These are phyloP conservation scores for Saccharomyces mikatae DNA, from an alignment of 805 yeast genomes.

Conservation along the genomic window DNA sequence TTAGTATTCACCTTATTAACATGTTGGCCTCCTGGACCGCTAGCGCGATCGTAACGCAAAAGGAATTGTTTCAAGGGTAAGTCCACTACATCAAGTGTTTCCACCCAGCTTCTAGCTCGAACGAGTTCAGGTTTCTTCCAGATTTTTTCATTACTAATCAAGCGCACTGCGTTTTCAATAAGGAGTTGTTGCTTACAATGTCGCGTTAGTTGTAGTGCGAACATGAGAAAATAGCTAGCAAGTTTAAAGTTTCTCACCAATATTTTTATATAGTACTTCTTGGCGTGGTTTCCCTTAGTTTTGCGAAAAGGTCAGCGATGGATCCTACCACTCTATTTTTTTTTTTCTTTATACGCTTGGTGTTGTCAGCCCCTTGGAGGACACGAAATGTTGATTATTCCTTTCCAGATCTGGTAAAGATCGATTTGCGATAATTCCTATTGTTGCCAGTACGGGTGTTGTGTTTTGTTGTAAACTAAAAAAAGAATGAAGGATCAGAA, in stretches of 20 bases:
- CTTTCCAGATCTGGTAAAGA: neutral
- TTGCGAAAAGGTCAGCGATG: neutral
- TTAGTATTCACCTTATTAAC: slow-evolving; percentile 62
- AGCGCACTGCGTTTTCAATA: neutral
- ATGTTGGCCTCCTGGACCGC: slow-evolving; percentile 87
- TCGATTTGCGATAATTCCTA: neutral
- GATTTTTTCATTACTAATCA: neutral
- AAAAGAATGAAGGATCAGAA: neutral
- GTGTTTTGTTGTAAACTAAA: neutral
- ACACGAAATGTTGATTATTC: neutral
- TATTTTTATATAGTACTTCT: neutral
- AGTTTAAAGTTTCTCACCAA: neutral
- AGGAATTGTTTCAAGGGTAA: slow-evolving; percentile 18
- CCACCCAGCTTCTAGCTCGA: slow-evolving; percentile 29
- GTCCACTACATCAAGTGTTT: slow-evolving; percentile 35
- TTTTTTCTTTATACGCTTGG: neutral
- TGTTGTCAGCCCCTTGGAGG: neutral
- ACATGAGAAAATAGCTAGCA: neutral
- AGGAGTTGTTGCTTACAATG: neutral
- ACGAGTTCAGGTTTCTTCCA: neutral
- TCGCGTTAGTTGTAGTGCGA: neutral
- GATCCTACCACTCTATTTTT: neutral
- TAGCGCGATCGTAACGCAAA: slow-evolving; percentile 39
- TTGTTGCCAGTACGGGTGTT: neutral
- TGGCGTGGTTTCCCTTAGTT: neutral